Evolutionary conservation across 306 rosid species (phyloP).

Genomic region (Adenanthera pavonina): DNA sequence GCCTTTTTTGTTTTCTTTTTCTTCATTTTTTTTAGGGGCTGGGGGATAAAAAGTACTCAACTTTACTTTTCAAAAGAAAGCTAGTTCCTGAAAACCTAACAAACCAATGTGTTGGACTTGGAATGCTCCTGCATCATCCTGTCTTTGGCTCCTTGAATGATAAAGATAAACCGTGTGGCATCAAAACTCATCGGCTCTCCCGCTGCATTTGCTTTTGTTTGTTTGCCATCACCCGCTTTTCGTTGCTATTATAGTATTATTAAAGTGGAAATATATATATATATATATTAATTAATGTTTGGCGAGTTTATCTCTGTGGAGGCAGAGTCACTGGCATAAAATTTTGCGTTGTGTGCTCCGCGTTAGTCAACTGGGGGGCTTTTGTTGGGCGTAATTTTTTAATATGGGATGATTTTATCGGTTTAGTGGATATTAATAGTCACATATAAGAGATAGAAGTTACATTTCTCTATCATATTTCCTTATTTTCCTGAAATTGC

Average conservation of each 20-base stretch:
- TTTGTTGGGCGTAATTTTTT: background rate
- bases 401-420: background rate
- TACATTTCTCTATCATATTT: constrained; percentile 1
- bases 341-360: constrained; percentile 8
- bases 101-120: constrained; percentile 38
- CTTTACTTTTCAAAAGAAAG: constrained; percentile 37
- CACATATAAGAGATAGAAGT: background rate
- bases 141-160: constrained; percentile 19
- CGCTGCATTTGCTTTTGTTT: constrained; percentile 33
- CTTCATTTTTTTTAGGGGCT: background rate
- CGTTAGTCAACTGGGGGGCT: constrained; percentile 4
- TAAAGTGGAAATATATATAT: background rate
- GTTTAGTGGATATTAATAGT: background rate
- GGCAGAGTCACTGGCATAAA: constrained; percentile 36
- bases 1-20: constrained; percentile 19
- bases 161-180: constrained; percentile 33
- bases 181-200: constrained; percentile 10
- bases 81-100: constrained; percentile 16
- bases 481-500: background rate
- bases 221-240: constrained; percentile 28
- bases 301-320: constrained; percentile 16
- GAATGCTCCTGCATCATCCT: constrained; percentile 41
- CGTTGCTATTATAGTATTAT: background rate
- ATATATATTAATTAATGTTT: background rate
- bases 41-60: constrained; percentile 30